A percentile compares a stretch with the other conserved stretches of the same genome.
phyloP scores from a whole-genome alignment of 495 filamentous ascomycete species.

The Hypoxylon crocopeplum region DNA sequence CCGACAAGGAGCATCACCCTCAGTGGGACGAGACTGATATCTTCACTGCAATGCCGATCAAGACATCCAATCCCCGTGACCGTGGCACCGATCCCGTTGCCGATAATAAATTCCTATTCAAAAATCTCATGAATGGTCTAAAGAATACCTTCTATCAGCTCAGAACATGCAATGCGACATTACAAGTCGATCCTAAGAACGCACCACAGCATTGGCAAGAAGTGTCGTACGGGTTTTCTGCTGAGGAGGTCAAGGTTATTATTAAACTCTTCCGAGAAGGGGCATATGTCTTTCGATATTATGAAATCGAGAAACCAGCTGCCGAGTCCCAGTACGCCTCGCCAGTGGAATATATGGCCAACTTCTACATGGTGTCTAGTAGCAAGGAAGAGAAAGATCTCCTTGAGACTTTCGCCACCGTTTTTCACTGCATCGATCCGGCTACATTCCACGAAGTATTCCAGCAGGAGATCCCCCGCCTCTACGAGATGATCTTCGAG shows the following conservation, averaged over 20 bases:
- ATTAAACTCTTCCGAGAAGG: constrained; percentile 98
- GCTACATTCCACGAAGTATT: constrained; percentile 99
- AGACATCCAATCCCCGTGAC: constrained; percentile 90
- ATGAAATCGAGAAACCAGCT: constrained; percentile 82
- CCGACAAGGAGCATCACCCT: constrained; percentile 77
- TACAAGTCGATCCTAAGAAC: constrained; percentile 75
- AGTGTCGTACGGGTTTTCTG: constrained; percentile 94
- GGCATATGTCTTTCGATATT: constrained; percentile 94
- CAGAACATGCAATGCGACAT: constrained; percentile 77
- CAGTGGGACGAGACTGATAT: constrained; percentile 99
- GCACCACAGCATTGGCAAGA: constrained; percentile 93
- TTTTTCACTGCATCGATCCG: constrained; percentile 98
- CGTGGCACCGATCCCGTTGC: constrained; percentile 90
- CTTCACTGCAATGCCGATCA: constrained; percentile 94
- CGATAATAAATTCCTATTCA: constrained; percentile 98
- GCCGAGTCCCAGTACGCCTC: constrained; percentile 77
- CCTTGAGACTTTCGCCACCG: constrained; percentile 95
- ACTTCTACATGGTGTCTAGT: constrained; percentile 89
- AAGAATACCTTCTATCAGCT: constrained; percentile 97
- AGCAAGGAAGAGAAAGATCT: constrained; percentile 97
- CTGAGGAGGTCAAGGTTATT: constrained; percentile 95
- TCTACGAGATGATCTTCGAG: constrained; percentile 98
- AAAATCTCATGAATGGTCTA: constrained; percentile 95
- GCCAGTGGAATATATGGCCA: constrained; percentile 86
- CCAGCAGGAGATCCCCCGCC: constrained; percentile 91